Base-by-base conservation (phyloP, 768 basidiomycete species). In the Russula brevipes region DNA sequence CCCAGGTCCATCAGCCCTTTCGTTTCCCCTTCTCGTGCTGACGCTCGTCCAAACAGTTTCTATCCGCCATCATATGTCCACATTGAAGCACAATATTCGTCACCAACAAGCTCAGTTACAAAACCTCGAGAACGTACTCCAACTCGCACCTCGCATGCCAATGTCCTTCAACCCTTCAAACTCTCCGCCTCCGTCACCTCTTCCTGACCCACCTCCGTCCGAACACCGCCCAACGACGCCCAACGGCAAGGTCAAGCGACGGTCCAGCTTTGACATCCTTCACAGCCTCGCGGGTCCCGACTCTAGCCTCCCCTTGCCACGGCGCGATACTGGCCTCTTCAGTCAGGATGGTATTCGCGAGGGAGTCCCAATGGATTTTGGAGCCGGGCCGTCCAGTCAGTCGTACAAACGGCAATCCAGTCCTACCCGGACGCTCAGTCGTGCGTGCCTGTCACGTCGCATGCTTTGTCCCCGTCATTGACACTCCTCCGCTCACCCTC, bases 61-160 rank as follows among this genome's bases (percentile, higher is more conserved):
- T 65, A 79, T 91, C 57, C 84, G 90, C 60, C 85, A 83, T 69
- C 89, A 91, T 64, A 86, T 92, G 75, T 89, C 88, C 68, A 86
- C 85, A 45, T 76, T 92, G 70, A 91, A 87, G 75, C 90, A 92
- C 72, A 83, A 80, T 71, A 92, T 92, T 69, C 78, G 90, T 65
- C 89, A 91, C 69, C 88, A 92, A 71, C 88, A 91, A 77, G 89
- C 89, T 19, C 88, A 91, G 69, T 73, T 91, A 41, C 81, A 86
- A 68, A 78, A 70, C 44, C 81, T 91, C 57, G 90, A 92, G 72
- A 88, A 78, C 70, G 78, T 82, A 57, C 75, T 92, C 53, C 80
- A 86, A 54, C 82, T 82, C 67, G 84, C 84, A 17, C 87, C 89
- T 16, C 82, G 90, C 83, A 86, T 44, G 78, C 83, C 66, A 84